These are phyloP conservation scores for Pelargonium australe DNA, from an alignment of 441 rosid species.

Conservation along the genomic window DNA sequence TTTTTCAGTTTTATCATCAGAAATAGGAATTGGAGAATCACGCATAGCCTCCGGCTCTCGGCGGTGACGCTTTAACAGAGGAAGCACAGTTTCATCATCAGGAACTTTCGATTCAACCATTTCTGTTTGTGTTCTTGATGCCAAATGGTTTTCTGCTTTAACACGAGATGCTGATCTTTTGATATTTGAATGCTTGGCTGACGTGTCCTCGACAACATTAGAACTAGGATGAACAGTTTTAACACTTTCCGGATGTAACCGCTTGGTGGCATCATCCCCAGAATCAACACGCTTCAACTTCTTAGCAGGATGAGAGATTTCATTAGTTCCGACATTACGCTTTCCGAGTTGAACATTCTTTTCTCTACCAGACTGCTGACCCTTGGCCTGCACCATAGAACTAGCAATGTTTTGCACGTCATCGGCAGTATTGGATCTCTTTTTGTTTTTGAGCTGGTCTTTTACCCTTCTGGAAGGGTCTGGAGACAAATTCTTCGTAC, in stretches of 20 bases:
- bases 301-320: conserved; percentile 44
- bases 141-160: conserved; percentile 37
- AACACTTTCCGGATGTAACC: conserved; percentile 20
- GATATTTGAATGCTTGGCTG: conserved; percentile 27
- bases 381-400: conserved; percentile 20
- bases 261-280: conserved; percentile 32
- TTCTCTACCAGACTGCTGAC: conserved; percentile 34
- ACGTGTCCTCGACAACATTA: conserved; percentile 28
- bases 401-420: conserved; percentile 27
- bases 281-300: conserved; percentile 38
- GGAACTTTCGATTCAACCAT: conserved; percentile 24
- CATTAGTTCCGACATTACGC: conserved; percentile 31
- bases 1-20: conserved; percentile 44
- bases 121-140: conserved; percentile 37
- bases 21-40: conserved; percentile 35
- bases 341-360: conserved; percentile 41
- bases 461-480: conserved; percentile 29
- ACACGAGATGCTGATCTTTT: conserved; percentile 23
- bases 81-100: conserved; percentile 57
- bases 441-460: conserved; percentile 30
- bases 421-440: conserved; percentile 32
- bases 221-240: conserved; percentile 33
- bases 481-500: conserved; percentile 19
- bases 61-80: conserved; percentile 51
- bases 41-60: conserved; percentile 55